phyloP scores from a whole-genome alignment of 2,329 filamentous ascomycete genomes.

The Colletotrichum godetiae region DNA sequence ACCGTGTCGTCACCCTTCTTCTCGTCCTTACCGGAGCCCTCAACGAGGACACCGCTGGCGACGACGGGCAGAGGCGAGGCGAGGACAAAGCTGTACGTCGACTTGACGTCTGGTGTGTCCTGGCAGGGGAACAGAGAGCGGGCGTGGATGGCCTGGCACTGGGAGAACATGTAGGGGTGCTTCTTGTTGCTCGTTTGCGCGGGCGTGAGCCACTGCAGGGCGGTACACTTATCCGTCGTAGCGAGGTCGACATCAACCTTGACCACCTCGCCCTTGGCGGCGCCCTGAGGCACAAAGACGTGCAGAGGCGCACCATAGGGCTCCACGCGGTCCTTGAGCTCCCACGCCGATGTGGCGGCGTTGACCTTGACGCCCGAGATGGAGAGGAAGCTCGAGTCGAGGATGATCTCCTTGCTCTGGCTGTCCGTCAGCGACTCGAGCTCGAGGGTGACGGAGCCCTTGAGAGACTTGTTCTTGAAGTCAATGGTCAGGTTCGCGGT shows the following conservation, averaged over 20 bases:
- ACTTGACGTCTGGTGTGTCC: constrained; percentile 97
- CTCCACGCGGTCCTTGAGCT: constrained; percentile 74
- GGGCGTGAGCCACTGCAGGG: constrained; percentile 94
- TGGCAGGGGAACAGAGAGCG: constrained; percentile 96
- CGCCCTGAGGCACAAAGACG: constrained; percentile 68
- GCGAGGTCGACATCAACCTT: constrained; percentile 75
- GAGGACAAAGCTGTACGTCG: constrained; percentile 91
- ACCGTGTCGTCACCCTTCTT: constrained; percentile 69
- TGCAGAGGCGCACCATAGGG: constrained; percentile 81
- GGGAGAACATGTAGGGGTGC: constrained; percentile 97
- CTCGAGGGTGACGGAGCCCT: constrained; percentile 80
- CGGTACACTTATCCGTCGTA: constrained; percentile 90
- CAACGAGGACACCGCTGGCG: constrained; percentile 80
- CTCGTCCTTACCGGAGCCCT: constrained; percentile 55
- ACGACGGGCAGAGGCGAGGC: constrained; percentile 90
- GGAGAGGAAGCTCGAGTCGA: constrained; percentile 88
- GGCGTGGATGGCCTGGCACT: constrained; percentile 96
- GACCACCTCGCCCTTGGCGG: constrained; percentile 63
- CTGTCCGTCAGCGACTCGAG: constrained; percentile 82
- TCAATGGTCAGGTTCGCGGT: constrained; percentile 84
- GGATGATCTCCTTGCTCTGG: constrained; percentile 79
- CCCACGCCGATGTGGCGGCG: constrained; percentile 72
- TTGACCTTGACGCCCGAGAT: constrained; percentile 79
- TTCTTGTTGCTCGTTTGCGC: constrained; percentile 96
- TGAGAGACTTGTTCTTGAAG: constrained; percentile 82